Evolutionary conservation across 352 stramenopile species (phyloP), one percentile per base, ranked within the genome.

Genomic region (Phytophthora hibernalis): DNA sequence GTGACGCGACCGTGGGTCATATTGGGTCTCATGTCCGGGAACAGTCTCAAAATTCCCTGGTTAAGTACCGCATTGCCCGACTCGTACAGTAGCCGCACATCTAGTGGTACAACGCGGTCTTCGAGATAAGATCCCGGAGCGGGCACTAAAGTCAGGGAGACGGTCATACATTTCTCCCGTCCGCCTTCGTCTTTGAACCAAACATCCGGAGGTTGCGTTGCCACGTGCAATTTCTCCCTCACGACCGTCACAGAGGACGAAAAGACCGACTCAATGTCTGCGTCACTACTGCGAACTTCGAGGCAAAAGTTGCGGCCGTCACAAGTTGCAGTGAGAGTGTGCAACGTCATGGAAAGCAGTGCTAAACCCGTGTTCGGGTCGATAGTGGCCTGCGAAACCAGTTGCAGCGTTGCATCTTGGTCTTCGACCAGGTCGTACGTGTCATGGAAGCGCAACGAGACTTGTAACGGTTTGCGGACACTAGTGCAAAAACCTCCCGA

Each of bases 111-210:
- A 16, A 92, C 81, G 53, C 93, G 87, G 50, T 93, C 85, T 52
- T 92, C 86, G 15, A 97, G 71, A 18, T 74, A 54, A 3, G 75
- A 62, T 30, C 90, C 87, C 0, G 85, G 76, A 7, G 89, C 84
- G 0, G 95, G 77, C 8, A 91, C 73, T 9, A 98, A 82, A 20
- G 89, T 76, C 15, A 98, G 74, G 40, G 80, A 74, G 11, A 98
- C 79, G 31, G 93, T 81, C 79, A 99, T 98, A 69, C 87, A 98
- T 72, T 98, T 98, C 56, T 98, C 97, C 6, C 91, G 83, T 0
- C 96, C 96, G 54, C 97, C 97, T 67, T 98, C 95, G 82, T 99
- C 96, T 68, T 99, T 99, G 72, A 97, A 99, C 96, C 96, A 99
- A 22, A 98, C 84, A 30, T 97, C 83, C 3, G 89, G 90, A 0